phyloP scores from a whole-genome alignment of 305 asterid genomes.

The Fraxinus xanthoxyloides region DNA sequence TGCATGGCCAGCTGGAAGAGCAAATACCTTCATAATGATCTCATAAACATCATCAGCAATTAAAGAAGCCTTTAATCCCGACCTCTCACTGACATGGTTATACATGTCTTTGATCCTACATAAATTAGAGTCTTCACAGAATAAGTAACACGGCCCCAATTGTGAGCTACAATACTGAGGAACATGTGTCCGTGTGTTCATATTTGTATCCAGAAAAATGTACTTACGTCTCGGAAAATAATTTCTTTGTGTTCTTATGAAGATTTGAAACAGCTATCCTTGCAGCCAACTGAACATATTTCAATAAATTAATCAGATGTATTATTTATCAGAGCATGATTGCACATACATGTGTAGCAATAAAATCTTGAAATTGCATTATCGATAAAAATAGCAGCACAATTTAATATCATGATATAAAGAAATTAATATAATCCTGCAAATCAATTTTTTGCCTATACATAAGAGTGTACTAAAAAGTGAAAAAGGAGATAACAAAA shows the following conservation, averaged over 20 bases:
- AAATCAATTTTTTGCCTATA: not conserved
- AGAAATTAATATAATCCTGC: not conserved
- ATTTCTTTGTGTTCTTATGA: conserved; percentile 89
- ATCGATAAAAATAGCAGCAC: not conserved
- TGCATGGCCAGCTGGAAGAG: not conserved
- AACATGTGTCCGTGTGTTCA: not conserved
- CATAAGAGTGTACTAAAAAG: not conserved
- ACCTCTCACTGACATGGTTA: conserved; percentile 73
- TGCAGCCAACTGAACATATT: conserved; percentile 77
- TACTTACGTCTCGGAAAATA: conserved; percentile 94
- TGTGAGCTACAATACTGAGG: not conserved
- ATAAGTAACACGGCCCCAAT: not conserved
- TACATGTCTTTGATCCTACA: conserved; percentile 83
- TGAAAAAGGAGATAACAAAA: not conserved
- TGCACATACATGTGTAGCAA: not conserved
- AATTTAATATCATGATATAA: not conserved
- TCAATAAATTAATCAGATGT: not conserved
- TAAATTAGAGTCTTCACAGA: not conserved
- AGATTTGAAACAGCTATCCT: conserved; percentile 97
- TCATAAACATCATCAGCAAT: conserved; percentile 87
- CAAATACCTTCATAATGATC: conserved; percentile 74
- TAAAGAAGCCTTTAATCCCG: conserved; percentile 71
- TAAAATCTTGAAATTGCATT: not conserved
- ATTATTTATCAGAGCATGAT: not conserved
- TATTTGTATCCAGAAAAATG: not conserved